Conservation (phyloP, 2,329 filamentous ascomycete genomes). For the Rutstroemia sp. region DNA sequence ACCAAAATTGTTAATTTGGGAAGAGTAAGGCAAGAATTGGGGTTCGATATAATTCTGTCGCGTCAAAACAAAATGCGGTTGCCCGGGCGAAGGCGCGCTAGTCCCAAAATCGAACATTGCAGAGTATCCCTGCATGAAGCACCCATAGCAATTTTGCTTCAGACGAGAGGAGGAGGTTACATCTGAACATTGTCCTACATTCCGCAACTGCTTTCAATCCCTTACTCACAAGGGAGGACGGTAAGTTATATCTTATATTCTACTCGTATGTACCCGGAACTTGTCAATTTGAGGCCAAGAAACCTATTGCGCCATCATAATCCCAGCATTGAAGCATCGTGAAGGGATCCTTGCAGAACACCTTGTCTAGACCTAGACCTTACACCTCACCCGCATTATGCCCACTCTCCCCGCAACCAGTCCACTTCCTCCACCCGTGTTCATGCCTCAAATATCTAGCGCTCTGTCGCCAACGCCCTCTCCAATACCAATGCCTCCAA, state of each 20-base stretch:
- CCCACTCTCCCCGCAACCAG: constrained; percentile 14
- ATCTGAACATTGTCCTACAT: not conserved
- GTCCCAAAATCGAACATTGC: not conserved
- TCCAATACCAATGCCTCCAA: constrained; percentile 11
- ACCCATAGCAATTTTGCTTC: not conserved
- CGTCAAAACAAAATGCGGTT: constrained; percentile 10
- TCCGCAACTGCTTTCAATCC: not conserved
- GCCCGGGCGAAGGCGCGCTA: constrained; percentile 2
- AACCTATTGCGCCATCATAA: not conserved
- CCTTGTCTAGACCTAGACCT: constrained; percentile 8
- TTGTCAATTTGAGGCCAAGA: not conserved
- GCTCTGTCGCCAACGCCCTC: constrained; percentile 7
- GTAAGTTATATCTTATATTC: too few species aligned
- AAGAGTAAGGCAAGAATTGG: not conserved
- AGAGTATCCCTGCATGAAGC: not conserved
- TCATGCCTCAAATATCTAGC: constrained; percentile 21
- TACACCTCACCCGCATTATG: constrained; percentile 10
- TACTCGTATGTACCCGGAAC: too few species aligned
- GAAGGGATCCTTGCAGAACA: constrained; percentile 3
- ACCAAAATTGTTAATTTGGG: constrained; percentile 1
- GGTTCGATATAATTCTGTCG: constrained; percentile 5
- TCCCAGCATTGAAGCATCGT: not conserved
- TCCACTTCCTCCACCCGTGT: constrained; percentile 16
- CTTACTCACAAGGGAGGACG: too few species aligned
- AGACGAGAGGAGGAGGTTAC: not conserved